These are phyloP conservation scores for Colletotrichum filicis DNA, from an alignment of 2,329 filamentous ascomycete species.

Conservation along the genomic window DNA sequence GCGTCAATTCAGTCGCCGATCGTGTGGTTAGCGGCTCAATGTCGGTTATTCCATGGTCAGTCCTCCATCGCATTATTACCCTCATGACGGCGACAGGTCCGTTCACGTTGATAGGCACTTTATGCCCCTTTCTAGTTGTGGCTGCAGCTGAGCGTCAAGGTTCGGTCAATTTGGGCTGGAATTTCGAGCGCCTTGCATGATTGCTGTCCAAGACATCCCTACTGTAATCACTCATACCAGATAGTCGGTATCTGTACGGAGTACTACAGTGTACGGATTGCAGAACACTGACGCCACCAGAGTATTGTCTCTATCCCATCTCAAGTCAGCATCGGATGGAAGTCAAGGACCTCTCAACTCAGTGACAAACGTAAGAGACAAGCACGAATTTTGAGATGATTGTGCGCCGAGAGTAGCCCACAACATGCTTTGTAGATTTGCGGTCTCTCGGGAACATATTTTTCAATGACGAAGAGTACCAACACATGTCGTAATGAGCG, in stretches of 20 bases:
- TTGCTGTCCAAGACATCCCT: not conserved
- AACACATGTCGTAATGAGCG: too few relatives aligned
- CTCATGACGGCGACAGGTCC: not conserved
- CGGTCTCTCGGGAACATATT: too few relatives aligned
- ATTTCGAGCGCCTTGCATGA: not conserved
- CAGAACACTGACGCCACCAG: not conserved
- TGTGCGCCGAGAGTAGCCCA: too few relatives aligned
- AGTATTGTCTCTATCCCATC: not conserved
- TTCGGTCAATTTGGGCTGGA: not conserved
- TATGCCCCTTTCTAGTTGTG: not conserved
- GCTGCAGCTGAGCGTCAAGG: not conserved
- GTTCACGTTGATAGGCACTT: not conserved
- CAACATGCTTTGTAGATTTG: too few relatives aligned
- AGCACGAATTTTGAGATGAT: too few relatives aligned
- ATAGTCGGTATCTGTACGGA: not conserved
- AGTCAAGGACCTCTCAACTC: too few relatives aligned
- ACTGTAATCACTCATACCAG: not conserved
- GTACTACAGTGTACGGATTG: not conserved
- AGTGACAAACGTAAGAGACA: too few relatives aligned
- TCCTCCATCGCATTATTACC: not conserved
- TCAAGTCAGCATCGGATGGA: too few relatives aligned
- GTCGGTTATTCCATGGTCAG: not conserved
- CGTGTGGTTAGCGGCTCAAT: not conserved
- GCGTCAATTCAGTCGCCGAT: not conserved
- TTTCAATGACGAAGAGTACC: too few relatives aligned